Conservation (phyloP, 2,329 filamentous ascomycete species). For the Tympanopsis confertula region DNA sequence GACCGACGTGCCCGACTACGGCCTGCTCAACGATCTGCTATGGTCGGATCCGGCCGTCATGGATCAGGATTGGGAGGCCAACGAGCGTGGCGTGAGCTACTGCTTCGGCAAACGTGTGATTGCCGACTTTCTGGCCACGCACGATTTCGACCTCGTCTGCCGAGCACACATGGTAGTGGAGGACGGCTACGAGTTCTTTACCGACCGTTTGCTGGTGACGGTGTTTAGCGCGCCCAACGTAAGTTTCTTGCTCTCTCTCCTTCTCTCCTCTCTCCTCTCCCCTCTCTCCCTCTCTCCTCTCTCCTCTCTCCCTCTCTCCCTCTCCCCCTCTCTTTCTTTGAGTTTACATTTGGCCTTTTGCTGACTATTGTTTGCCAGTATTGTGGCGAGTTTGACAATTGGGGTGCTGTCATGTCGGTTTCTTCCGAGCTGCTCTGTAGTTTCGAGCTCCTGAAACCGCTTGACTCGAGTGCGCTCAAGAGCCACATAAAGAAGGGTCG, state of each 20-base stretch:
- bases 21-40: conserved; percentile 82
- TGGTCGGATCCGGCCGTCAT: conserved; percentile 98
- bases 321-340: background rate
- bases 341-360: conserved; percentile 5
- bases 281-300: background rate
- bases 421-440: conserved; percentile 87
- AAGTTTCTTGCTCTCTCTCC: conserved; percentile 26
- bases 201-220: conserved; percentile 82
- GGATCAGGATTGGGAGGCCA: conserved; percentile 96
- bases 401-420: conserved; percentile 98
- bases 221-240: conserved; percentile 97
- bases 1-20: conserved; percentile 95
- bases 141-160: conserved; percentile 96
- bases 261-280: background rate
- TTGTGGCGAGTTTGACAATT: conserved; percentile 97
- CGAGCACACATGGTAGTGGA: conserved; percentile 98
- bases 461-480: conserved; percentile 92
- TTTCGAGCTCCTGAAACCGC: conserved; percentile 89
- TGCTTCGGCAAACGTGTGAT: conserved; percentile 98
- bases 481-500: conserved; percentile 97
- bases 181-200: conserved; percentile 98
- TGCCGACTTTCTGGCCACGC: conserved; percentile 82
- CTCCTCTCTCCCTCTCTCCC: background rate
- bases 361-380: conserved; percentile 46
- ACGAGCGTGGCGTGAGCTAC: conserved; percentile 92